phyloP scores from a whole-genome alignment of 805 yeast species.

The Metschnikowia bowlesiae region DNA sequence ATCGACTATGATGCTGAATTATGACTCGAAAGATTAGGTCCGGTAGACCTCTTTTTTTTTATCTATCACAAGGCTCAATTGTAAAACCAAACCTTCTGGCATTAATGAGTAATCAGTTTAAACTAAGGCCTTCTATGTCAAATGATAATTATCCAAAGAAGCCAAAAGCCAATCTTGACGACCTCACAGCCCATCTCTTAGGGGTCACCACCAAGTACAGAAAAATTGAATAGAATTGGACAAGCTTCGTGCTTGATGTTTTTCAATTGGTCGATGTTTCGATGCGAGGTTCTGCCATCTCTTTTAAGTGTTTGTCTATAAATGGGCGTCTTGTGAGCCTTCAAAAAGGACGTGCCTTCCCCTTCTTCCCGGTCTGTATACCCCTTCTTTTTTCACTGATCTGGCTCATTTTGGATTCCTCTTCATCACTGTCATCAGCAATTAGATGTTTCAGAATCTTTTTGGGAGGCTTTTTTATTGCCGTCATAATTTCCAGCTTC shows the following conservation, averaged over 20 bases:
- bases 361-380: slow-evolving; percentile 11
- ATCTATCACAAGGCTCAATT: not conserved
- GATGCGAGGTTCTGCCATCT: not conserved
- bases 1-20: not conserved
- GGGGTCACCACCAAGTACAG: no score
- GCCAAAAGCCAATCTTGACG: no score
- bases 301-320: not conserved
- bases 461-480: slow-evolving; percentile 3
- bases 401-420: slow-evolving; percentile 15
- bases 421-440: slow-evolving; percentile 11
- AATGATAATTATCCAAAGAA: no score
- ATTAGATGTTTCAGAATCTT: not conserved
- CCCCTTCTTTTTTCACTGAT: slow-evolving; percentile 9
- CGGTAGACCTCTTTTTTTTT: no score
- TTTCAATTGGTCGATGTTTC: not conserved
- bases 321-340: no score
- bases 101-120: no score
- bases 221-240: no score
- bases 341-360: slow-evolving; percentile 15
- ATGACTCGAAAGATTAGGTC: not conserved
- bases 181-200: no score
- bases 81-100: no score
- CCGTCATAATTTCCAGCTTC: slow-evolving; percentile 9
- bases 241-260: no score
- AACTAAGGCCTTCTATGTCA: no score